A percentile compares a stretch with the other conserved stretches of the same genome.
Evolutionary conservation across 495 filamentous ascomycete genomes (phyloP).

Genomic region (Extremus antarcticus): DNA sequence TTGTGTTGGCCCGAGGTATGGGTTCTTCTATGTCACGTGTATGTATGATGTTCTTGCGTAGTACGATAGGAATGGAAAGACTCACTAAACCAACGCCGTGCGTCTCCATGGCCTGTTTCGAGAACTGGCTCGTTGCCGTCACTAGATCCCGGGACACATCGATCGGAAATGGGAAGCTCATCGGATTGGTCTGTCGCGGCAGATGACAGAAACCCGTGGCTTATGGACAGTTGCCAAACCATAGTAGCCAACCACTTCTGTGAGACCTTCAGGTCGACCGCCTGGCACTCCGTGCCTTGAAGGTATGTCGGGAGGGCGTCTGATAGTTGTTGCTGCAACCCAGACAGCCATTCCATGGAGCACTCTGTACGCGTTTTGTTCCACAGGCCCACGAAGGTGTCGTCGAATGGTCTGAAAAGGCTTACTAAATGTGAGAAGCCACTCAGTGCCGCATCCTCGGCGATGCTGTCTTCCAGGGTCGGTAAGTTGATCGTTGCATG

Average conservation of each 20-base stretch:
- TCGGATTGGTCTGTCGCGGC: slow-evolving; percentile 41
- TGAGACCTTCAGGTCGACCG: slow-evolving; percentile 57
- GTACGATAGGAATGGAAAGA: too few species aligned
- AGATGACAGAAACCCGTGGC: slow-evolving; percentile 44
- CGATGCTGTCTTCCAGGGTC: slow-evolving; percentile 44
- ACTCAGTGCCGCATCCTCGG: slow-evolving; percentile 34
- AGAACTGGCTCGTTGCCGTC: slow-evolving; percentile 53
- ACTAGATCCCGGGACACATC: slow-evolving; percentile 59
- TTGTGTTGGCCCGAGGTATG: neutral
- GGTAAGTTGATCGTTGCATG: slow-evolving; percentile 55
- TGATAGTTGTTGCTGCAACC: slow-evolving; percentile 54
- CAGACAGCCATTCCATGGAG: slow-evolving; percentile 46
- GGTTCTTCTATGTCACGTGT: too few species aligned
- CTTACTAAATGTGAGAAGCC: slow-evolving; percentile 56
- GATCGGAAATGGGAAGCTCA: slow-evolving; percentile 61
- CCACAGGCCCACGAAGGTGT: slow-evolving; percentile 58
- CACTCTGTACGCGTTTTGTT: slow-evolving; percentile 54
- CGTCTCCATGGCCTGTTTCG: slow-evolving; percentile 56
- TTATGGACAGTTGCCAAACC: slow-evolving; percentile 58
- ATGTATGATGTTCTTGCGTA: too few species aligned
- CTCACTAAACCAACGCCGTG: slow-evolving; percentile 62
- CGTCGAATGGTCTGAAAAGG: slow-evolving; percentile 63
- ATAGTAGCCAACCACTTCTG: slow-evolving; percentile 80
- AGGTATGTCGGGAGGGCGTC: slow-evolving; percentile 53
- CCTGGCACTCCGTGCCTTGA: slow-evolving; percentile 54